phyloP scores from a whole-genome alignment of 495 filamentous ascomycete species.

The Hypoxylon lienhwacheense region DNA sequence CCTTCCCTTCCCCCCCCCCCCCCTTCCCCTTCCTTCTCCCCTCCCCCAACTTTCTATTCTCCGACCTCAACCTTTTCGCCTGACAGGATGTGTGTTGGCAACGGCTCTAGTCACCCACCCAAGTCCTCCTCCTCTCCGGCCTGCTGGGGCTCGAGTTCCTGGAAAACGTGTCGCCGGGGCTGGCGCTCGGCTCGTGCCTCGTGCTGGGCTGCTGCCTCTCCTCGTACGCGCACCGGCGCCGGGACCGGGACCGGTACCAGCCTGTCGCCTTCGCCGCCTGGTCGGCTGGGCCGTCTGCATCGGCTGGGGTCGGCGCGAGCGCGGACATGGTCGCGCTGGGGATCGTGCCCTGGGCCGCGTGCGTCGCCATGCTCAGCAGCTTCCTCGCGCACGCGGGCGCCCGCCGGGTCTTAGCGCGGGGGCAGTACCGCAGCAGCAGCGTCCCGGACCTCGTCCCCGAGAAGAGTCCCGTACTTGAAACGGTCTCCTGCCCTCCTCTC shows the following conservation, averaged over 20 bases:
- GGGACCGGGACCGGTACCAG: conserved; percentile 46
- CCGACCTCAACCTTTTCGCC: no score
- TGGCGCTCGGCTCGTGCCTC: conserved; percentile 50
- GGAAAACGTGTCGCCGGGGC: conserved; percentile 38
- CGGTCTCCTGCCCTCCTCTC: no score
- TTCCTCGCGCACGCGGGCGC: conserved; percentile 24
- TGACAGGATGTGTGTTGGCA: conserved; percentile 4
- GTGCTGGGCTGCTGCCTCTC: conserved; percentile 51
- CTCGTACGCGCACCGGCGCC: conserved; percentile 47
- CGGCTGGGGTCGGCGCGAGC: conserved; percentile 40
- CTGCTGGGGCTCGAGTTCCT: conserved; percentile 26
- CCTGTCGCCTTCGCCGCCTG: conserved; percentile 42
- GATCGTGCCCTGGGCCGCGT: conserved; percentile 47
- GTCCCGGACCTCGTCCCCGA: not conserved
- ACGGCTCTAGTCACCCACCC: conserved; percentile 7
- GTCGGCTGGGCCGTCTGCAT: conserved; percentile 34
- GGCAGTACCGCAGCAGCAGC: not conserved
- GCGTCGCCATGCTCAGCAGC: conserved; percentile 47
- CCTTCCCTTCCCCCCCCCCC: not conserved
- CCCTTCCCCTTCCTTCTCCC: not conserved
- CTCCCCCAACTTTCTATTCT: no score
- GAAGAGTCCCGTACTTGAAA: no score
- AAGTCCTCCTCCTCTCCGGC: conserved; percentile 6
- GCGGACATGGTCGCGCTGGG: conserved; percentile 48
- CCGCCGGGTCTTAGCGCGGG: conserved; percentile 14